Evolutionary conservation across 164 flowering plant genomes (phyloP).

Genomic region (Macadamia integrifolia): DNA sequence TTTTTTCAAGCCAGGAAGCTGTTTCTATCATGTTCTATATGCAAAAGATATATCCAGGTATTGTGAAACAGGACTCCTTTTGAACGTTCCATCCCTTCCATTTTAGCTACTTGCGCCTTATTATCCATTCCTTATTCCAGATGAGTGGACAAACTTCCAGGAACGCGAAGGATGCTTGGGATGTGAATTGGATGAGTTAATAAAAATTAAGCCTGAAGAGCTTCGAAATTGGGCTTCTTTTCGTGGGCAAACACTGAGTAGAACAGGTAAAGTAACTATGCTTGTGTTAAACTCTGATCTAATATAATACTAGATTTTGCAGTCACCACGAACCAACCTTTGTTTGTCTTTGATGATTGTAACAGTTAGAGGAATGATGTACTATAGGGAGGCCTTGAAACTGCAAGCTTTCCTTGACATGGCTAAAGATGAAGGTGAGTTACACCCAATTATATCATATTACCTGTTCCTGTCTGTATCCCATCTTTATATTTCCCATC

Average conservation of each 20-base stretch:
- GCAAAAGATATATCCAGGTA: constrained; percentile 93
- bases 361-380: constrained; percentile 98
- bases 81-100: not conserved
- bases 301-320: not conserved
- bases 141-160: constrained; percentile 87
- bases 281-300: not conserved
- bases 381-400: constrained; percentile 78
- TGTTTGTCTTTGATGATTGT: constrained; percentile 2
- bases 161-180: constrained; percentile 79
- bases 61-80: not conserved
- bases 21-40: constrained; percentile 80
- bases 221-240: constrained; percentile 85
- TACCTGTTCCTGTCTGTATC: not conserved
- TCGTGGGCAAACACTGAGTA: constrained; percentile 79
- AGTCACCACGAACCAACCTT: not conserved
- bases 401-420: constrained; percentile 91
- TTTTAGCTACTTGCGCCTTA: constrained; percentile 1
- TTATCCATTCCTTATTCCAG: constrained; percentile 28
- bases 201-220: constrained; percentile 40
- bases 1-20: constrained; percentile 52
- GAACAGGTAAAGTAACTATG: constrained; percentile 50
- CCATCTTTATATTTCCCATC: too few species aligned
- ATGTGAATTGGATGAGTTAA: constrained; percentile 32
- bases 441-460: not conserved
- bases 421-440: constrained; percentile 72